Evolutionary conservation across 148 eudicot genomes (phyloP).

Genomic region (Diospyros lotus): DNA sequence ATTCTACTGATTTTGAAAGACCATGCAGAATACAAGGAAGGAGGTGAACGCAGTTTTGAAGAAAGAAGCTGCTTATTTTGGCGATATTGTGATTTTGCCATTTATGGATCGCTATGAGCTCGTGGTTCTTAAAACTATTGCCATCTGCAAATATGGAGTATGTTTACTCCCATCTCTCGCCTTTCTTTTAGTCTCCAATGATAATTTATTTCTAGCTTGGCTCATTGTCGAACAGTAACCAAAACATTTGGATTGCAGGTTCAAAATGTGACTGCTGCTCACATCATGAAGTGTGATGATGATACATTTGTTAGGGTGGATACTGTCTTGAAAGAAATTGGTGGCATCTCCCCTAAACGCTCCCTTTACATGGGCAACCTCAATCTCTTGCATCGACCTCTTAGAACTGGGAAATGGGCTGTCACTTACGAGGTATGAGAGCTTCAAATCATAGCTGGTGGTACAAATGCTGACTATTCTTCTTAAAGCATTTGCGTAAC

Average conservation of each 20-base stretch:
- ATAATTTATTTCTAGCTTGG: no score
- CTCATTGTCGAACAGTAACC: no score
- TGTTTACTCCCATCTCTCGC: conserved; percentile 11
- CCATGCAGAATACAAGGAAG: conserved; percentile 56
- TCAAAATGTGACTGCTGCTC: conserved; percentile 64
- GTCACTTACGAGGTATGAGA: conserved; percentile 86
- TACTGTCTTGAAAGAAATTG: conserved; percentile 56
- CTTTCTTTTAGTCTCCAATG: no score
- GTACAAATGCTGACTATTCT: background rate
- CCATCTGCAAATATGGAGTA: conserved; percentile 92
- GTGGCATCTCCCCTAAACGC: conserved; percentile 42
- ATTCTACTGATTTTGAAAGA: background rate
- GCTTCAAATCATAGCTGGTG: no score
- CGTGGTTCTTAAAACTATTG: conserved; percentile 89
- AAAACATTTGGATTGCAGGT: conserved; percentile 34
- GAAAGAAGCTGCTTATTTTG: conserved; percentile 86
- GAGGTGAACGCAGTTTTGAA: conserved; percentile 80
- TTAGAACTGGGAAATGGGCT: conserved; percentile 95
- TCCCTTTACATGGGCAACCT: conserved; percentile 90
- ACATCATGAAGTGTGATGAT: conserved; percentile 95
- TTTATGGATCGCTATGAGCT: conserved; percentile 90
- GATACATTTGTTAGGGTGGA: conserved; percentile 90
- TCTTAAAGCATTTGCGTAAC: background rate
- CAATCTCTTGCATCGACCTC: conserved; percentile 85
- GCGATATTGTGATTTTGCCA: conserved; percentile 83